Evolutionary conservation across 495 filamentous ascomycete species (phyloP), one percentile per base, ranked within the genome.

Genomic region (Symbiotaphrina buchneri): DNA sequence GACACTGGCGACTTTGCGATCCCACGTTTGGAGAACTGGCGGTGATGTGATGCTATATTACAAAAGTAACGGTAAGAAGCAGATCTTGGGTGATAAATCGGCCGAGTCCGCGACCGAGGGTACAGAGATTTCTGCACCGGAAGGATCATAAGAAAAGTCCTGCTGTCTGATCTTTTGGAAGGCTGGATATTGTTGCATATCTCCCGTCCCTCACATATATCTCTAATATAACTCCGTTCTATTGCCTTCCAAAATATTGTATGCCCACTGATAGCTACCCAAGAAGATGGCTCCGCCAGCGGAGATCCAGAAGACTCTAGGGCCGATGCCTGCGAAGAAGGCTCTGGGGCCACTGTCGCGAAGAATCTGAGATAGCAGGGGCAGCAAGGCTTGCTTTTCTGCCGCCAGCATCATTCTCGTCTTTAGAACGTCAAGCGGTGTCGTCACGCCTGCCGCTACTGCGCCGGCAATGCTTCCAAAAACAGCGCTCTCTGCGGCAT

Each of bases 381-480:
- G 51, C 26, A 51, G 40, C 15, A 77, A 56, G 8, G 61, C 53
- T 40, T 70, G 59, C 28, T 62, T 61, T 26, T 63, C 51, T 13
- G 17, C 45, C 17, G 75, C 73, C 46, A 97, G 55, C 87, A 97
- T 97, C 51, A 97, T 68, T 35, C 87, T 59, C 37, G 87, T 97
- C 63, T 97, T 97, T 38, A 95, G 62, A 40, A 95, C 87, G 54
- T 97, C 87, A 39, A 97, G 45, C 34, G 87, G 87, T 34, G 87
- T 97, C 25, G 87, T 97, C 35, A 85, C 46, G 2, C 67, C 84
- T 3, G 87, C 87, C 17, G 87, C 80, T 32, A 93, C 62, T 0
- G 75, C 82, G 4, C 87, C 87, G 14, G 79, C 66, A 15, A 83
- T 41, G 39, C 73, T 80, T 5, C 87, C 87, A 47, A 90, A 87